Evolutionary conservation across 495 filamentous ascomycete genomes (phyloP), one percentile per base, ranked within the genome.

Genomic region (Annulohypoxylon maeteangense): DNA sequence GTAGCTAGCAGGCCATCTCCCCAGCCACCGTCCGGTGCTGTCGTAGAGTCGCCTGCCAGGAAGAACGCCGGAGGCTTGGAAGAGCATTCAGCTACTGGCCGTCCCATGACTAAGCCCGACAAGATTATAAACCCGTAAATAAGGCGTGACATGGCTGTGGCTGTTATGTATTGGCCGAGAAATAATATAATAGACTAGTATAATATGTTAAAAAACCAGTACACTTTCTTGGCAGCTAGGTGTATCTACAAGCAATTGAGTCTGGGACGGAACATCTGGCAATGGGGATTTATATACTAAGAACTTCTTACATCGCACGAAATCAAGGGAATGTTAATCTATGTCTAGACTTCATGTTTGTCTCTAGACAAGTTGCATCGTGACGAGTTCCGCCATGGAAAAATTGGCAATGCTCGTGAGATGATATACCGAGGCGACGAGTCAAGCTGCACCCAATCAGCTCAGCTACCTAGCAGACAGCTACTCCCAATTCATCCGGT

Each of bases 11-110:
- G 82, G 12, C 82, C 85, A 36, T 84, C 76, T 20, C 86, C 86
- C 86, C 85, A 88, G 23, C 86, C 82, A 16, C 74, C 74, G 20
- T 78, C 74, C 0, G 71, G 50, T 1, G 85, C 85, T 0, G 83
- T 86, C 11, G 85, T 87, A 4, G 82, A 84, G 58, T 87, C 86
- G 12, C 86, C 86, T 0, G 84, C 84, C 1, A 87, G 79, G 58
- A 87, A 78, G 68, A 85, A 84, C 20, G 78, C 81, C 12, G 82
- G 77, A 29, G 68, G 48, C 36, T 71, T 71, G n/a, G 68, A 59
- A 23, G 65, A 62, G 53, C 57, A 57, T 6, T 63, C 40, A 22
- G 20, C 18, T 7, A 58, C 11, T 22, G 68, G 68, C 14, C 14
- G 27, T 3, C 68, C 61, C 10, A 38, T 14, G 62, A 38, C 61